Percentiles rank a stretch among this genome's conserved stretches.
Evolutionary conservation across 306 rosid species (phyloP).

Genomic region (Mimosa pudica): DNA sequence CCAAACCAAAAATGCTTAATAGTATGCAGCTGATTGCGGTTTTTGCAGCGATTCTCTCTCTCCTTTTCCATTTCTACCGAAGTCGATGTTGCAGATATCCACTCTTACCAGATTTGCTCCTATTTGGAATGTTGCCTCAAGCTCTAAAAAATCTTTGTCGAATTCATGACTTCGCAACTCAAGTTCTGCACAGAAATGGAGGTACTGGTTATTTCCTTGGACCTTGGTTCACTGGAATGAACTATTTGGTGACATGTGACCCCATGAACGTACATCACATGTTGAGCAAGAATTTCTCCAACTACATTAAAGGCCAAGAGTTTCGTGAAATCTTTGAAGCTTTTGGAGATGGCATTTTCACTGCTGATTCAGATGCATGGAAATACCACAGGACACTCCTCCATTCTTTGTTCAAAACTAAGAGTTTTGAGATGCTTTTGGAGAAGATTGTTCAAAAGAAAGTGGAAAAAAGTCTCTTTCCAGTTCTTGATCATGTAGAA

Average conservation of each 20-base stretch:
- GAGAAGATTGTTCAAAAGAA: too few species aligned
- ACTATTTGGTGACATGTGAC: not conserved
- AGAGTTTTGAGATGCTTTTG: too few species aligned
- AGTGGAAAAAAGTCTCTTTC: too few species aligned
- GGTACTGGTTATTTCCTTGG: not conserved
- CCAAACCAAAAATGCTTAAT: conserved; percentile 2
- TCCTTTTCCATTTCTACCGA: conserved; percentile 1
- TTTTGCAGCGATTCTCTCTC: conserved; percentile 3
- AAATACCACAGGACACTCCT: not conserved
- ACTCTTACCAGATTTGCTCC: conserved; percentile 25
- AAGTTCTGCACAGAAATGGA: not conserved
- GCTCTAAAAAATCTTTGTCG: not conserved
- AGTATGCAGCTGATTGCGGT: not conserved
- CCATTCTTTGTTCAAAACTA: not conserved
- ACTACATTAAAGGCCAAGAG: not conserved
- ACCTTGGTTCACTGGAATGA: conserved; percentile 4
- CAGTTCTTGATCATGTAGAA: not conserved
- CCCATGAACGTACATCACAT: not conserved
- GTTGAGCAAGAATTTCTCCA: not conserved
- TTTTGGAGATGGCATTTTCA: not conserved
- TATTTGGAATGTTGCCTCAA: conserved; percentile 36
- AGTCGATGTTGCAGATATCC: not conserved
- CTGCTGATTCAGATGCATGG: not conserved
- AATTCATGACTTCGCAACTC: not conserved
- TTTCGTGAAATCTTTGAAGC: not conserved